Evolutionary conservation across 495 filamentous ascomycete species (phyloP), one percentile per base, ranked within the genome.

Genomic region (Tuber umbilicatum): DNA sequence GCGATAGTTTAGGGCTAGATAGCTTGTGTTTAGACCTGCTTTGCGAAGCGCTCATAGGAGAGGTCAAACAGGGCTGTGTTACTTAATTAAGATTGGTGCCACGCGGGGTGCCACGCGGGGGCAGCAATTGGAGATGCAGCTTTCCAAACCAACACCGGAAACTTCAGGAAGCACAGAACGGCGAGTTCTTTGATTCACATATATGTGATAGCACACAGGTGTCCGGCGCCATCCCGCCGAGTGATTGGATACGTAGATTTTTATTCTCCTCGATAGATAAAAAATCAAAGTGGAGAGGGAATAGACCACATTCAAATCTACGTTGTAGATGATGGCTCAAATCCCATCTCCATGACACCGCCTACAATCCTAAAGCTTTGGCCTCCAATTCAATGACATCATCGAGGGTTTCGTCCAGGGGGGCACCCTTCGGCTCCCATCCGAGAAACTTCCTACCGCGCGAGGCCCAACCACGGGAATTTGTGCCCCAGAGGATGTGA

Each of bases 361-460:
- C 40, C n/a, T 75, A 69, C 64, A 81, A 50, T 12, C 79, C 79
- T 45, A 76, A 42, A 19, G 1, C 35, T 37, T 77, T 81, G n/a
- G 76, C 80, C 72, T 81, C 79, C 31, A n/a, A 35, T 31, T 81
- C 70, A 42, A 81, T 79, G 16, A 72, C 19, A 10, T 21, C 76
- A 41, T 81, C 80, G 6, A 81, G 55, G 0, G 74, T 81, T 23
- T 81, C 80, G 21, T 74, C 42, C 55, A 81, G 19, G 19, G 76
- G 7, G 31, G 38, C 37, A 31, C 68, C 72, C 21, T 37, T 67
- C 40, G 80, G 80, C 19, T 70, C 70, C 80, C 80, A 81, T 31
- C 79, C 79, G 43, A 81, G 60, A 37, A 81, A 31, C 68, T 76
- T 79, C 55, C 79, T 81, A 67, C 79, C 80, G 31, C 80, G 70